Evolutionary conservation across 2,329 filamentous ascomycete species (phyloP), one percentile per base, ranked within the genome.

Genomic region (Aureobasidium sp.): DNA sequence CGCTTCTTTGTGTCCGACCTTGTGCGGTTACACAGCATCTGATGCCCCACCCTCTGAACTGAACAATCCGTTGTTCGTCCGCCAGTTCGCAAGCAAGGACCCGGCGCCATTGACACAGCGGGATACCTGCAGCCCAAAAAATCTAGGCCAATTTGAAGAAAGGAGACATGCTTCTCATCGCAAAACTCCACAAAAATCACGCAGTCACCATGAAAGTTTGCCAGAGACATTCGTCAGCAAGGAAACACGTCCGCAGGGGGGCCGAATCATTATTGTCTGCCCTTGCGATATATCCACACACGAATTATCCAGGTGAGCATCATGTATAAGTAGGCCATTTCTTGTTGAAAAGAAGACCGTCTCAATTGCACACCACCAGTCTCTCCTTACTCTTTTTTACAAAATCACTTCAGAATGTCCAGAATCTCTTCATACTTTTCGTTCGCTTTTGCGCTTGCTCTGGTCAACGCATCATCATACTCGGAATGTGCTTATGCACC

Each of bases 401-500:
- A 38, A 32, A 48, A 48, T 39, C 34, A 17, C 39, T 25, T 49
- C 34, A 49, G 30, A 16, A 51, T 51, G 48, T 24, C 32, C 35
- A 51, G 8, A 21, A 51, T 39, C 14, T 7, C 37, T 25, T 41
- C 37, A 7, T 40, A 41, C 48, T 16, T 51, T 2, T 37, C 35
- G 14, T 51, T 12, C 34, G 37, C 27, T 25, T 19, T 51, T 11
- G 48, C 27, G 14, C 17, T 41, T 14, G 37, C 48, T 41, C 27
- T 51, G 25, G 48, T 37, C 27, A 41, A 24, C 27, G 19, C 37
- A 24, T 8, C 25, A 14, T 8, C 48, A 5, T 53, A 14, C 49
- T 47, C 49, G n/a, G 51, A 38, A 22, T 53, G 54, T 35, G 32
- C n/a, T 14, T 35, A 48, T 19, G 53, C 38, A 49, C 32, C 42